These are phyloP conservation scores for Xylaria sp. DNA, from an alignment of 2,329 filamentous ascomycete genomes.

Conservation along the genomic window DNA sequence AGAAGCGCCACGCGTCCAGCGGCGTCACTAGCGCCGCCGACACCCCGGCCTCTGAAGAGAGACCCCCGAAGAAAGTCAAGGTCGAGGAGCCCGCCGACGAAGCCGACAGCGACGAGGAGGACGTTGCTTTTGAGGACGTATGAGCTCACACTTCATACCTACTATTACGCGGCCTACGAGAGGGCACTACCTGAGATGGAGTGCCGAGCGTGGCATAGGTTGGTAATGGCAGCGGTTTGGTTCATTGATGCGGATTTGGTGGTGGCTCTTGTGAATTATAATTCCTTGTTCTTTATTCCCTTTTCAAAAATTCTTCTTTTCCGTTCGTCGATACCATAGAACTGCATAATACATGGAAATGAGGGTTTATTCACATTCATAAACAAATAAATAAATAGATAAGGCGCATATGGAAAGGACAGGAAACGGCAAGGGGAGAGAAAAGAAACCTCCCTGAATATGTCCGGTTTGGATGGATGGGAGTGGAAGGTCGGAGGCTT, in stretches of 20 bases:
- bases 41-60: constrained; percentile 52
- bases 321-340: constrained; percentile 31
- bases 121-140: constrained; percentile 61
- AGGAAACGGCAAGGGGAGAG: not conserved
- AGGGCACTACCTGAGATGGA: not conserved
- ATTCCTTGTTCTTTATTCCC: not conserved
- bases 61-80: constrained; percentile 63
- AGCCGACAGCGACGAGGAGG: constrained; percentile 54
- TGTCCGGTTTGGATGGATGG: not conserved
- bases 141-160: constrained; percentile 29
- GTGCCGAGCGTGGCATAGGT: not conserved
- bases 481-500: not conserved
- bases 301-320: not conserved
- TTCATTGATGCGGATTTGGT: not conserved
- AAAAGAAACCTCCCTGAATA: not conserved
- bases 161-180: not conserved
- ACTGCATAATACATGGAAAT: constrained; percentile 31
- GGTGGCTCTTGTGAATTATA: not conserved
- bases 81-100: constrained; percentile 57
- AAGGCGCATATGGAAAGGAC: constrained; percentile 6
- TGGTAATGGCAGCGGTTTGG: not conserved
- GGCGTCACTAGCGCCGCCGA: constrained; percentile 49
- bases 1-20: constrained; percentile 47
- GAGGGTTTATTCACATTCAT: constrained; percentile 9
- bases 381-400: constrained; percentile 17